Conservation (phyloP, 495 filamentous ascomycete species). For the Pseudoneurospora amorphoporcata region DNA sequence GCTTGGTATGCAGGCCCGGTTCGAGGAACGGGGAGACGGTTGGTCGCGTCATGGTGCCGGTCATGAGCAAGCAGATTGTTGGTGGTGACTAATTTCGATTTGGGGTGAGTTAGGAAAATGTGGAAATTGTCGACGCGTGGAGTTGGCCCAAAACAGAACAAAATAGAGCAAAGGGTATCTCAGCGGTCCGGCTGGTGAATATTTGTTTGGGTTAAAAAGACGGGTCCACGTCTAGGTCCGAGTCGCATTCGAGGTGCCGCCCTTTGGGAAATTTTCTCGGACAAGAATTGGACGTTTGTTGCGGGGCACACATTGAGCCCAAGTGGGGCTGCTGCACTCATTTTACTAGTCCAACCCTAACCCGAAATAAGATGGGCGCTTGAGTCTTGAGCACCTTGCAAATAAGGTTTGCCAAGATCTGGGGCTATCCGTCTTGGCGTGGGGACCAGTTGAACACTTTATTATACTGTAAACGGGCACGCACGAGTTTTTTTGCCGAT, state of each 20-base stretch:
- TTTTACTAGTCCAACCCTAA: not conserved
- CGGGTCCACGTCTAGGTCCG: not conserved
- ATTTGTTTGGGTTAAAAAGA: not conserved
- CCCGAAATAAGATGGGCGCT: not conserved
- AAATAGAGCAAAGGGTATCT: not conserved
- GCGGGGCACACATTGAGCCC: not conserved
- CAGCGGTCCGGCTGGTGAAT: not conserved
- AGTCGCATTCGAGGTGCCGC: not conserved
- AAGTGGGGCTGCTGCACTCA: not conserved
- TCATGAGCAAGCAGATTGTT: not conserved
- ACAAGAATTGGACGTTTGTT: not conserved
- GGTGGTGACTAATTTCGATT: not conserved
- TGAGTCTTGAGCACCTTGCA: not conserved
- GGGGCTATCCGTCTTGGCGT: not conserved
- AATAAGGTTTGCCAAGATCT: not conserved
- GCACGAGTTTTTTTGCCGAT: not conserved
- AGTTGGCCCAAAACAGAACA: not conserved
- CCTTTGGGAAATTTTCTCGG: not conserved
- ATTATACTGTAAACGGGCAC: not conserved
- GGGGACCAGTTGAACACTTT: not conserved
- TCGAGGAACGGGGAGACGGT: slow-evolving; percentile 59
- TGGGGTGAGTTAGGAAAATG: not conserved
- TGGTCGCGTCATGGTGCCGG: slow-evolving; percentile 6
- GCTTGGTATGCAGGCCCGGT: slow-evolving; percentile 43
- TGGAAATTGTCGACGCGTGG: not conserved